Base-by-base conservation (phyloP, 352 stramenopile genomes). In the Thalassiosira hispida region DNA sequence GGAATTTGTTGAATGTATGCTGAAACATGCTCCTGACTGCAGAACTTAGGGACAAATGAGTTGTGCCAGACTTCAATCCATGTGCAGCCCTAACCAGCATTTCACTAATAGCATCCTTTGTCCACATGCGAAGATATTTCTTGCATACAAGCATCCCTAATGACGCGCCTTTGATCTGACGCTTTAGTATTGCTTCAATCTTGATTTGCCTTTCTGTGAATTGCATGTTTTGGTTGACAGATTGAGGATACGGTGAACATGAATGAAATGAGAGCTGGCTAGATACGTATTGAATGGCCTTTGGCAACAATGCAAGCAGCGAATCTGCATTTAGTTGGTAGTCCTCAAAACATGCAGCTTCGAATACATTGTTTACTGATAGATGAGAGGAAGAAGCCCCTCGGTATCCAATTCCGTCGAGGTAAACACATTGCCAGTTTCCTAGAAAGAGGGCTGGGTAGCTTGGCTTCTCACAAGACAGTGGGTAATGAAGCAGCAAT, bases 401-500 rank as follows among this genome's bases (percentile, higher is more conserved):
- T 2, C 20, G 25, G 29, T 78, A 57, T 57, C 73, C 72, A 70
- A 79, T 77, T 22, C 66, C 75, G 79, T 89, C 79, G 33, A 89
- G 47, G 62, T 79, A 89, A 0, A 27, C 56, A 42, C 64, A 80
- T 27, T 82, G 18, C 82, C 82, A 89, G n/a, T 73, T 61, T 18
- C 71, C 82, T 23, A 79, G 51, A 33, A 87, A 89, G 14, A 86
- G 81, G 23, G 73, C 70, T 49, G 81, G 75, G 38, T 87, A 89
- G 38, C 16, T 70, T 62, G 63, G 29, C 6, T 44, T 67, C 16
- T 67, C 52, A 60, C 64, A 73, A 22, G 79, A 80, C 18, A 77
- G 42, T 2, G 82, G 78, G 27, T 78, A 77, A 65, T 88, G 75
- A 16, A 89, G 44, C 16, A 89, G 20, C 27, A 88, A 69, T 2